Evolutionary conservation across 2,329 filamentous ascomycete genomes (phyloP), one percentile per base, ranked within the genome.

Genomic region (Juglanconis sp.): DNA sequence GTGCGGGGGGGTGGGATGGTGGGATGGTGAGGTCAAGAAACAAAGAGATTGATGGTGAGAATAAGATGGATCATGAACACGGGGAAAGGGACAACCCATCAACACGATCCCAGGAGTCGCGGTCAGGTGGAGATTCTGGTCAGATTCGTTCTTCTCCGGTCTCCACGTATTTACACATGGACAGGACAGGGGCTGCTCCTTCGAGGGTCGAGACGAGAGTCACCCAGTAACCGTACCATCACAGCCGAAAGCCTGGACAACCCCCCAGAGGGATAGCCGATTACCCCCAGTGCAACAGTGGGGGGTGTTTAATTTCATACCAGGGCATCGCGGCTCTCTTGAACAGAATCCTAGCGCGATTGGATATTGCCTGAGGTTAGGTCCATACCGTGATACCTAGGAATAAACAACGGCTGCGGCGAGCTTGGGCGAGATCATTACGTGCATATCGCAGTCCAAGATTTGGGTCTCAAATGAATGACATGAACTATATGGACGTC

Each of bases 11-110:
- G n/a, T 30, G 30, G 32, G 17, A 51, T n/a, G 13, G 49, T 47
- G 35, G 7, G n/a, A 34, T 49, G 30, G 52, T 54, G 52, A 48
- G 17, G 46, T 24, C 47, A 15, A 50, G 15, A 34, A 50, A 49
- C 46, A 40, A 35, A 61, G 59, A 53, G 57, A 55, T 54, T 42
- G 57, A 53, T 42, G 47, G 50, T 44, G 51, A 56, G 51, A 35
- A 34, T 46, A 51, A 31, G 17, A 31, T 48, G 30, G 31, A 48
- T 42, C 13, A 15, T 24, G 46, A 17, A 48, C 46, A 48, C 46
- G 56, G 56, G 55, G 46, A 61, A 46, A 15, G 32, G 32, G 30
- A 53, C n/a, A 53, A 9, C 35, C 17, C 50, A 53, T 31, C 40
- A 38, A 42, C 36, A 53, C 52, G 34, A 53, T 53, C 52, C 52